Evolutionary conservation across 106 monocot genomes (phyloP).

Genomic region (Phalaenopsis aphrodite): DNA sequence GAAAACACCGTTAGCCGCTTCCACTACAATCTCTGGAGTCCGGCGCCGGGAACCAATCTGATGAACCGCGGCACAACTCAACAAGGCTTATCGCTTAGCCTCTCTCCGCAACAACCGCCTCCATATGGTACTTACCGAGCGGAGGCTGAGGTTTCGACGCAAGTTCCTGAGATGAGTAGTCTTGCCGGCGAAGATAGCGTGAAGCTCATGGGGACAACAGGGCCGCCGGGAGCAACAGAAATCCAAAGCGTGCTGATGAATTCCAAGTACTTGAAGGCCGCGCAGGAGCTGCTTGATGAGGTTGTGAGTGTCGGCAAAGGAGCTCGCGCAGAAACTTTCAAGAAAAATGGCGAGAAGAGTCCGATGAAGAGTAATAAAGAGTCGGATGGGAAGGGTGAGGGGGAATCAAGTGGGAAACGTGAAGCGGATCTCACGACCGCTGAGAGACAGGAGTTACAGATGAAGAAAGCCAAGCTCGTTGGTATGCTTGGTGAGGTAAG

Average conservation of each 20-base stretch:
- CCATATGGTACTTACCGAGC: background rate
- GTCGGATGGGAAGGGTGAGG: background rate
- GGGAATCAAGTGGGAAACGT: conserved; percentile 9
- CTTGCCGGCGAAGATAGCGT: conserved; percentile 3
- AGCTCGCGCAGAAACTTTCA: background rate
- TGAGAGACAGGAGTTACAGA: conserved; percentile 86
- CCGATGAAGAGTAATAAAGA: background rate
- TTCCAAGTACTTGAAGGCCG: conserved; percentile 83
- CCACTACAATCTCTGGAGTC: conserved; percentile 41
- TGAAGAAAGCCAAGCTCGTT: conserved; percentile 93
- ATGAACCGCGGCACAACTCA: conserved; percentile 12
- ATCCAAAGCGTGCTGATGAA: conserved; percentile 57
- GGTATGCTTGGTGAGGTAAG: conserved; percentile 88
- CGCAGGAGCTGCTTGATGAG: conserved; percentile 83
- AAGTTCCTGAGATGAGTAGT: conserved; percentile 9
- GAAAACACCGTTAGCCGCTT: conserved; percentile 6
- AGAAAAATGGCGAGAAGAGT: background rate
- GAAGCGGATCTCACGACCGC: conserved; percentile 44
- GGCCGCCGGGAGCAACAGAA: conserved; percentile 4
- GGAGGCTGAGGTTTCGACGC: conserved; percentile 10
- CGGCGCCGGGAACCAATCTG: background rate
- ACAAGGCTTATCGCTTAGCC: conserved; percentile 49
- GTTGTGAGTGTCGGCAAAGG: conserved; percentile 65
- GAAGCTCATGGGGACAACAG: background rate
- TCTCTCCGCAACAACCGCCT: conserved; percentile 28